A percentile compares a stretch with the other conserved stretches of the same genome.
These are phyloP conservation scores for Clavariopsis aquatica DNA, from an alignment of 495 filamentous ascomycete genomes.

Conservation along the genomic window DNA sequence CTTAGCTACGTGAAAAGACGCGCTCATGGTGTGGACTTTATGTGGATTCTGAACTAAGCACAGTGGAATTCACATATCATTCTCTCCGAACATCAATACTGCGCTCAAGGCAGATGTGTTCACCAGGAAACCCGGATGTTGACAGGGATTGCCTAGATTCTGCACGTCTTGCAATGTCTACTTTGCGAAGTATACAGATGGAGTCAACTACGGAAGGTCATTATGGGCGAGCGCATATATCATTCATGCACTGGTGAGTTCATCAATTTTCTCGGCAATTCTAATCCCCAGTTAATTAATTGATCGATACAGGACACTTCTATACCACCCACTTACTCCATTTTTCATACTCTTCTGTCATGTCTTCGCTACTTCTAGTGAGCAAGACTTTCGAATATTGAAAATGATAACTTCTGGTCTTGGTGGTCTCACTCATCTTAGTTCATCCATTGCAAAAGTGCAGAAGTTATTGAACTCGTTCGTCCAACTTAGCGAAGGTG, in stretches of 20 bases:
- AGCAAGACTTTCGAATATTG: neutral
- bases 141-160: neutral
- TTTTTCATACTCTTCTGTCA: constrained; percentile 4
- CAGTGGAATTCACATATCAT: neutral
- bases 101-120: neutral
- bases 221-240: neutral
- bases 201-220: neutral
- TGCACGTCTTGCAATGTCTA: neutral
- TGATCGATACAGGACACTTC: neutral
- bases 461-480: neutral
- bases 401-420: neutral
- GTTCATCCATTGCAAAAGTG: neutral
- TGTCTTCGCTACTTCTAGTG: neutral
- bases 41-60: neutral
- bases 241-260: neutral
- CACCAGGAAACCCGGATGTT: neutral
- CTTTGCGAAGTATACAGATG: neutral
- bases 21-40: neutral
- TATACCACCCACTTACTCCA: neutral
- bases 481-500: neutral
- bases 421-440: neutral
- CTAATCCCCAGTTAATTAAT: neutral
- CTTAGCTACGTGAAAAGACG: neutral
- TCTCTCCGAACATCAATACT: neutral
- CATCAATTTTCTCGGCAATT: too few relatives aligned